Evolutionary conservation across 805 yeast species (phyloP), one percentile per base, ranked within the genome.

Genomic region (Komagataella populi): DNA sequence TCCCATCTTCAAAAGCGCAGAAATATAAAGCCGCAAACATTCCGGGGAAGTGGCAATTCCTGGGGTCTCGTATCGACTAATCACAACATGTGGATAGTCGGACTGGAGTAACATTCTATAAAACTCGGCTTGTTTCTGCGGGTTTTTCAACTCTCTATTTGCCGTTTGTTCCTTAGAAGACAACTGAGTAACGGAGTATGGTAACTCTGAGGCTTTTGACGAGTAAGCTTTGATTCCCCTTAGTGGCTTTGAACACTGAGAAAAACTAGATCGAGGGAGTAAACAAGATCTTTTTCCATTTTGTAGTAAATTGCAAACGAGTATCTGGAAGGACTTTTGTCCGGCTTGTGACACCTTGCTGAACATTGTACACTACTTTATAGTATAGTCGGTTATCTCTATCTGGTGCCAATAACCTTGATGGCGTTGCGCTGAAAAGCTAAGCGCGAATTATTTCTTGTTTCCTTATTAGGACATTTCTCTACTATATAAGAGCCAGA

Each of bases 1-100:
- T 45, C 96, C 96, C 55, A 82, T 71, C 60, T 80, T 80, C 57
- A 78, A 80, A 58, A 93, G 71, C 2, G 98, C 98, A 55, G 84
- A 87, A 53, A 81, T 71, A 64, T 93, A 93, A 44, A 86, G 70
- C 55, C 75, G 76, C 50, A 88, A 81, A 69, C 97, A 86, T 55
- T 85, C 95, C 2, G 80, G 75, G 52, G 86, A 82, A 10, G 83
- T 70, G 7, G 96, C 93, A 51, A 93, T 87, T n/a, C 96, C 96
- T 0, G 93, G 85, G 6, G 95, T 85, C 65, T 95, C 98, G 64
- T 78, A 95, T 54, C 99, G 77, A 52, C 93, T 84, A n/a, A 91
- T 88, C 6, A 93, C 96, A 51, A 91, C 83, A 60, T 89, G 96
- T n/a, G 99, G 98, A 63, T 88, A 93, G 67, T 87, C 86, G 51